Conservation (phyloP, 768 basidiomycete genomes). For the Symmetrospora coprosmae region DNA sequence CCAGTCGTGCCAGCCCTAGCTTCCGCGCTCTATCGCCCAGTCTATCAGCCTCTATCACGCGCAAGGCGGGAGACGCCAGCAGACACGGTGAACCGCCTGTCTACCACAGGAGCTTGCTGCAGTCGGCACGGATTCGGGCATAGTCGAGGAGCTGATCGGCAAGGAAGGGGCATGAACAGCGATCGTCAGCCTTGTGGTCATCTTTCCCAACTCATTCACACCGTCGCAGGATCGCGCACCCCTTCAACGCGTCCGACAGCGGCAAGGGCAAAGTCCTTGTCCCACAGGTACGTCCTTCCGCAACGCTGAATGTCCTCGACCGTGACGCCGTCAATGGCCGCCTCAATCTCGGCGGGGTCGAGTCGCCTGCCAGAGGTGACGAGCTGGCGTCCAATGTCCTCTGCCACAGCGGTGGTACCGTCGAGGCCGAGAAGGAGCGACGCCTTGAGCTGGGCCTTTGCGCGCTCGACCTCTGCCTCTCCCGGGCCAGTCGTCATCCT, state of each 20-base stretch:
- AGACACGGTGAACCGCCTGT: too few relatives aligned
- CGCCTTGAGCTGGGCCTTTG: constrained; percentile 97
- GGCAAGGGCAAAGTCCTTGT: constrained; percentile 50
- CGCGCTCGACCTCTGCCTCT: constrained; percentile 78
- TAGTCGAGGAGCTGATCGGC: too few relatives aligned
- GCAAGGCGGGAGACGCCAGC: too few relatives aligned
- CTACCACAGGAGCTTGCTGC: too few relatives aligned
- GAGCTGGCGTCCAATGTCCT: constrained; percentile 95
- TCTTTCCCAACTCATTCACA: too few relatives aligned
- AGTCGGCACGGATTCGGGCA: too few relatives aligned
- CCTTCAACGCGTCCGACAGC: constrained; percentile 83
- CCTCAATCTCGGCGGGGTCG: constrained; percentile 86
- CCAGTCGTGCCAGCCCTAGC: too few relatives aligned
- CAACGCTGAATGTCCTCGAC: constrained; percentile 81
- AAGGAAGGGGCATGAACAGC: too few relatives aligned
- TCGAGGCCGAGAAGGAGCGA: constrained; percentile 76
- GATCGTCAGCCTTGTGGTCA: too few relatives aligned
- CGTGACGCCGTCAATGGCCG: constrained; percentile 75
- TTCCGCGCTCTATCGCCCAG: too few relatives aligned
- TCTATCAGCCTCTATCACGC: too few relatives aligned
- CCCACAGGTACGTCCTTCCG: constrained; percentile 88
- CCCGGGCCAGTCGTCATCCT: constrained; percentile 81
- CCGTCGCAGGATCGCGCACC: too few relatives aligned
- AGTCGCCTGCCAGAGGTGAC: constrained; percentile 81
- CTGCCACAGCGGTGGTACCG: constrained; percentile 90